Base-by-base conservation (phyloP, 352 stramenopile genomes). In the Phytopythium mirpurense region DNA sequence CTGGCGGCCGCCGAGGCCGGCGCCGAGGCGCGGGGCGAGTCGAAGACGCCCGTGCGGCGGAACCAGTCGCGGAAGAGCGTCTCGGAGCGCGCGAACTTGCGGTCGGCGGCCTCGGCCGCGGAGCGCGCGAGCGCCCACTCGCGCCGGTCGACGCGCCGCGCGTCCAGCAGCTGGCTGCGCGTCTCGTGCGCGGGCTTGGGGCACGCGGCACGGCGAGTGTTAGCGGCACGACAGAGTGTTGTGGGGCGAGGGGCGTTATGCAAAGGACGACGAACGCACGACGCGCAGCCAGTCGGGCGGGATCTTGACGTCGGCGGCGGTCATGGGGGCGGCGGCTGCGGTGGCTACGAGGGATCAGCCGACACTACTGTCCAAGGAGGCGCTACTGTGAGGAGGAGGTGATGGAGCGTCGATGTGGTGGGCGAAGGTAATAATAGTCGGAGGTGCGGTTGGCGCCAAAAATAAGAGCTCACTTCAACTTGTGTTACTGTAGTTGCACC, bases 261-360 rank as follows among this genome's bases (percentile, higher is more conserved):
- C n/a, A n/a, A n/a, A n/a, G n/a, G n/a, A n/a, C n/a, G n/a, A n/a
- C n/a, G n/a, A 14, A 62, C 65, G 38, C 40, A 81, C 71, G 42
- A 56, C 56, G 43, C 58, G 70, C 12, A 83, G 60, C 77, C 77
- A 88, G 27, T 88, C 68, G 19, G 70, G 63, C 11, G 74, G 77
- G 41, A 86, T 75, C 63, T 69, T 73, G 46, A 80, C 49, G 38
- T 64, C 63, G 7, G 59, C 16, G 2, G 64, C 51, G 26, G 67
- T 38, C 67, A 75, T 75, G n/a, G 18, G 9, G 44, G 5, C 26
- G 23, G 5, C 43, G 24, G 8, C 12, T 9, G 21, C 15, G 41
- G 5, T 11, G 41, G 18, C 4, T n/a, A n/a, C n/a, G n/a, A n/a
- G n/a, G n/a, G n/a, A n/a, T n/a, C n/a, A n/a, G n/a, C n/a, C n/a